Conservation (phyloP, 2,329 filamentous ascomycete species). For the Apiospora hydei region DNA sequence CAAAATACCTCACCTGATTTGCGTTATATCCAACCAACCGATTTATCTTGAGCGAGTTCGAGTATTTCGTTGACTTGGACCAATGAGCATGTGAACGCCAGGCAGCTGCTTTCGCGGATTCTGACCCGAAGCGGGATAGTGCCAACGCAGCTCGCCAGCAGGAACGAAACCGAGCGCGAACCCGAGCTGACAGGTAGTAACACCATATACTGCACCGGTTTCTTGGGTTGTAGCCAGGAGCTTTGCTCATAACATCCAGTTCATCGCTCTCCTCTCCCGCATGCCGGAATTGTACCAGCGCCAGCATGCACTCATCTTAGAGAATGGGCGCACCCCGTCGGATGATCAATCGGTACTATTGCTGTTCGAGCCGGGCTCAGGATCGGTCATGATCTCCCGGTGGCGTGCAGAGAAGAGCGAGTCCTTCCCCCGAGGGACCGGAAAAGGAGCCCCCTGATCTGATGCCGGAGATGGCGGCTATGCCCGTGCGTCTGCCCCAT, state of each 20-base stretch:
- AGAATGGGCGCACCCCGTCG: background rate
- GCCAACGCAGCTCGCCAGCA: background rate
- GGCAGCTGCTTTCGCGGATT: background rate
- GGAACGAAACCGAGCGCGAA: too few species aligned
- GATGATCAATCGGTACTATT: background rate
- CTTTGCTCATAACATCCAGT: too few species aligned
- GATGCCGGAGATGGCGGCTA: background rate
- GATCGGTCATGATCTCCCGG: slow-evolving; percentile 24
- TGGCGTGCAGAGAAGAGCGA: slow-evolving; percentile 27
- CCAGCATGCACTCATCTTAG: slow-evolving; percentile 27
- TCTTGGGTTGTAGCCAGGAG: background rate
- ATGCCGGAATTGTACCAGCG: slow-evolving; percentile 36
- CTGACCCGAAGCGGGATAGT: background rate
- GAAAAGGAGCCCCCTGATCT: background rate
- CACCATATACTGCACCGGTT: background rate
- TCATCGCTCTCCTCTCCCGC: background rate
- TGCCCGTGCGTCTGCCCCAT: background rate
- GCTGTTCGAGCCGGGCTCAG: background rate
- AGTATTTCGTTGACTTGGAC: background rate
- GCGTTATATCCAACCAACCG: background rate
- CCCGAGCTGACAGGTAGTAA: background rate
- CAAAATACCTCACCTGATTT: background rate
- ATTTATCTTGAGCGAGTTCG: background rate
- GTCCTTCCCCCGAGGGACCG: background rate
- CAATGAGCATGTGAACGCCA: background rate